These are phyloP conservation scores for Arabidopsis suecica DNA, from an alignment of 345 rosid genomes.

Conservation along the genomic window DNA sequence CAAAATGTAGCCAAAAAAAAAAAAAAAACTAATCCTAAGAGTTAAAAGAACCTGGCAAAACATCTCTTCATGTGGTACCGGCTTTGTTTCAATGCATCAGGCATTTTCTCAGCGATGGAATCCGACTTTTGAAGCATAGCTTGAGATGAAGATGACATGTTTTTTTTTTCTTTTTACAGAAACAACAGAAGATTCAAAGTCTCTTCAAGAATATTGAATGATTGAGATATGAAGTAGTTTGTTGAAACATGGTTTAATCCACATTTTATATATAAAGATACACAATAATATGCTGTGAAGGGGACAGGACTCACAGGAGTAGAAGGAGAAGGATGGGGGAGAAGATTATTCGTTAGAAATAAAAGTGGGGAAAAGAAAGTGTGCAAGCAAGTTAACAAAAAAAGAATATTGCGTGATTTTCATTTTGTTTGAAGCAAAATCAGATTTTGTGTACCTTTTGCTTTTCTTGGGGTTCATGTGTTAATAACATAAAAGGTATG, in stretches of 20 bases:
- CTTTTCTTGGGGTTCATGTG: slow-evolving; percentile 35
- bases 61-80: slow-evolving; percentile 80
- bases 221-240: slow-evolving; percentile 38
- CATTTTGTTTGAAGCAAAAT: slow-evolving; percentile 40
- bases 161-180: background rate
- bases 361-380: slow-evolving; percentile 49
- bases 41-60: slow-evolving; percentile 60
- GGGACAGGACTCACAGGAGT: slow-evolving; percentile 25
- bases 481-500: slow-evolving; percentile 31
- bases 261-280: slow-evolving; percentile 13
- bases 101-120: slow-evolving; percentile 80
- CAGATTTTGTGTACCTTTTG: slow-evolving; percentile 36
- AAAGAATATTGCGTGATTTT: slow-evolving; percentile 33
- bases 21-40: background rate
- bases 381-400: slow-evolving; percentile 36
- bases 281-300: slow-evolving; percentile 22
- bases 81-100: slow-evolving; percentile 82
- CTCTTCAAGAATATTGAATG: slow-evolving; percentile 10
- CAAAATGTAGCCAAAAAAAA: background rate
- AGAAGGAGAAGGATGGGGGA: slow-evolving; percentile 41
- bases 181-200: slow-evolving; percentile 31
- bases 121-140: slow-evolving; percentile 59
- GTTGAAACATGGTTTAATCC: slow-evolving; percentile 27
- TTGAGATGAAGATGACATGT: slow-evolving; percentile 50
- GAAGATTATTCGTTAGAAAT: slow-evolving; percentile 57